Evolutionary conservation across 768 basidiomycete genomes (phyloP), one percentile per base, ranked within the genome.

Genomic region (Lactarius hengduanensis): DNA sequence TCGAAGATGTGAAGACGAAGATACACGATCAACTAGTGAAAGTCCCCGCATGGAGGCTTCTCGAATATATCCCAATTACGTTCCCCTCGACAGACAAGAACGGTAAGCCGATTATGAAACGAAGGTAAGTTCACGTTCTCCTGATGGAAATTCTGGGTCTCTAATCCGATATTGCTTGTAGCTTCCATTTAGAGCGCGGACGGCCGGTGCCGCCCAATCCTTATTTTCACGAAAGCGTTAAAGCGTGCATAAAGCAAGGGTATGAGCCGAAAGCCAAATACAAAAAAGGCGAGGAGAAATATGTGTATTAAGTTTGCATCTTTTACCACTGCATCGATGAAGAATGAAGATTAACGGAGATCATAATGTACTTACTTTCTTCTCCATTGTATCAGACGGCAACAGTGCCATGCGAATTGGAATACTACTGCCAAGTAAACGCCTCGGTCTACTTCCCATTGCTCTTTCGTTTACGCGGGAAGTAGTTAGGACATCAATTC

Each of bases 151-250:
- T 22, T 57, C 5, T 26, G 34, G 16, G 7, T 41, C 20, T 18
- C 18, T 56, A 28, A 47, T 18, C 30, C 32, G 28, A 45, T 15
- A 6, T 8, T 40, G 30, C 9, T 38, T 9, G 6, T 45, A 57
- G 62, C 40, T 2, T 20, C 38, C 36, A 43, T 41, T 15, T n/a
- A 2, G 55, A 40, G 11, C 28, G 55, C 9, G 54, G 62, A 34
- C 38, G 62, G 32, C 15, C 1, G 13, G 4, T 57, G 4, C 62
- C 54, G 8, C 54, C 18, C 2, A 10, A 38, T 3, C 55, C 62
- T 9, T 20, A 26, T 4, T 63, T 63, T 40, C 62, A 63, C 18
- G 9, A 40, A 11, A 63, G 54, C n/a, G 62, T 63, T n/a, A 10
- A 2, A 3, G 5, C 28, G 1, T 30, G 34, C 20, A 41, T 56